Base-by-base conservation (phyloP, 352 stramenopile species). In the Phytopythium delawarense region DNA sequence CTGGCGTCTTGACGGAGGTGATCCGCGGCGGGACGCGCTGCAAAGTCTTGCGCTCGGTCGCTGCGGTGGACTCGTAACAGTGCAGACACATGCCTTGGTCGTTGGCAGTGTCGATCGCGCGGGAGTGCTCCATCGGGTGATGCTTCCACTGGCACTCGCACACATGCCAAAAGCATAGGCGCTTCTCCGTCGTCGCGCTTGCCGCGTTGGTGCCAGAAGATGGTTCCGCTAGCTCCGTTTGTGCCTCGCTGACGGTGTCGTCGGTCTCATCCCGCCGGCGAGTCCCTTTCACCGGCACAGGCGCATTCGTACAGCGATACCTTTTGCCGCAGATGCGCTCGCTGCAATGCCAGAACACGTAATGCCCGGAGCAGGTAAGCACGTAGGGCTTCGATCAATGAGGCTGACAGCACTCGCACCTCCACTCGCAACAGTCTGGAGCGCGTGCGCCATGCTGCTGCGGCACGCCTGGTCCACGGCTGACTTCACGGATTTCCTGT, bases 81-180 rank as follows among this genome's bases (percentile, higher is more conserved):
- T 64, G 18, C 4, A 91, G 59, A 57, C 84, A 92, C 57, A 84
- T 60, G 0, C 71, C 84, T 8, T 69, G 64, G 30, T 80, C 76
- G 56, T 92, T 92, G 5, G 81, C 64, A 15, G 87, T 72, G 34
- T 90, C 74, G 44, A 90, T 86, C 7, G 44, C 70, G n/a, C 59
- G 59, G 7, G 70, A 83, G 12, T 62, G 67, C 20, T 88, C 76
- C 53, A 84, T 76, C 35, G 71, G 62, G 48, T 92, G 84, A 2
- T 81, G 74, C 0, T 42, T 45, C 48, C 66, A 61, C 15, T 39
- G n/a, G 32, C 84, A 92, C 46, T 82, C 75, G 16, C 69, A 67
- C 0, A 63, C 65, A 45, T 92, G 84, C 84, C 81, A 92, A 2
- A 65, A 58, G 35, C 84, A 92, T 13, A 75, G 63, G 0, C 63